These are phyloP conservation scores for Xylaria sp. DNA, from an alignment of 2,329 filamentous ascomycete genomes.

Conservation along the genomic window DNA sequence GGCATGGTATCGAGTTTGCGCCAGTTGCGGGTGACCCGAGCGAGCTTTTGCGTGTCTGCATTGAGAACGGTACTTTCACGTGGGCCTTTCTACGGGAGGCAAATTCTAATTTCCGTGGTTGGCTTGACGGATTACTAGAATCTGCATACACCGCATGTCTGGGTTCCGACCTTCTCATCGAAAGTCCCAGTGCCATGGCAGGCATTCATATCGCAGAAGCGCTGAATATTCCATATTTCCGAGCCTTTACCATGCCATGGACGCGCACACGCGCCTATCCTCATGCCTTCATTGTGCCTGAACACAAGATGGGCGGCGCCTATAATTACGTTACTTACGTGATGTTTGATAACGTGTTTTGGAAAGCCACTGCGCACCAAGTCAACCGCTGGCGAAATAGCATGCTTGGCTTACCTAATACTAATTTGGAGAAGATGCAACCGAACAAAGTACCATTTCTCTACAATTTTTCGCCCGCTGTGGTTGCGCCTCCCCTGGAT, in stretches of 20 bases:
- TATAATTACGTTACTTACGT: slow-evolving; percentile 97
- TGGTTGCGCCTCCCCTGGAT: slow-evolving; percentile 93
- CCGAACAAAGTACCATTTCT: slow-evolving; percentile 97
- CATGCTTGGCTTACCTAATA: slow-evolving; percentile 79
- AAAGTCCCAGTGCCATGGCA: slow-evolving; percentile 95
- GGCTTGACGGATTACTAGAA: slow-evolving; percentile 87
- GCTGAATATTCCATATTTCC: slow-evolving; percentile 91
- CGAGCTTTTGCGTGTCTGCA: slow-evolving; percentile 94
- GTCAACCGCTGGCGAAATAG: slow-evolving; percentile 93
- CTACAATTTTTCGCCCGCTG: slow-evolving; percentile 95
- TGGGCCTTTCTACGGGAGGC: slow-evolving; percentile 90
- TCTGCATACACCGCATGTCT: slow-evolving; percentile 88
- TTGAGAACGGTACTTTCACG: slow-evolving; percentile 97
- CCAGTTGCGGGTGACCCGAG: slow-evolving; percentile 90
- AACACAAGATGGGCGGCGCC: slow-evolving; percentile 91
- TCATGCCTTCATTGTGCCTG: slow-evolving; percentile 92
- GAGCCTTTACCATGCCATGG: slow-evolving; percentile 99
- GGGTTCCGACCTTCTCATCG: slow-evolving; percentile 88
- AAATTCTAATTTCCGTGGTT: slow-evolving; percentile 87
- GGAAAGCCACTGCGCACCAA: slow-evolving; percentile 90
- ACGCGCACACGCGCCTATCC: slow-evolving; percentile 94
- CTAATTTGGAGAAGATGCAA: slow-evolving; percentile 89
- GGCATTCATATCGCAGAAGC: slow-evolving; percentile 98
- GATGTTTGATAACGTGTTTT: slow-evolving; percentile 96
- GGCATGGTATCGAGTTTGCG: slow-evolving; percentile 93